Evolutionary conservation across 2,329 filamentous ascomycete species (phyloP).

Genomic region (Cryphonectria carpinicola): DNA sequence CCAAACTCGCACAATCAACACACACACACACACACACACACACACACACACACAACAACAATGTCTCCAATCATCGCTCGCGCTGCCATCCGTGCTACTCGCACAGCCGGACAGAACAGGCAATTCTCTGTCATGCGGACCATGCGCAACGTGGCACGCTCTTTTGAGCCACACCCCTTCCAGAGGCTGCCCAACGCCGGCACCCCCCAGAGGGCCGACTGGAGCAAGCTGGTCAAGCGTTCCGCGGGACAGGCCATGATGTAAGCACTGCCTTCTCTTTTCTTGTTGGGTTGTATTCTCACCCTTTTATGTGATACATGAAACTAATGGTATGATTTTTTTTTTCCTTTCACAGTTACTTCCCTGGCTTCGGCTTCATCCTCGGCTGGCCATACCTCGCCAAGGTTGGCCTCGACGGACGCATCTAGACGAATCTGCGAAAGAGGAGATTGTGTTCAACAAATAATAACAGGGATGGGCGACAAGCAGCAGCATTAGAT

Average conservation of each 20-base stretch:
- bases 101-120: constrained; percentile 31
- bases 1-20: constrained; percentile 13
- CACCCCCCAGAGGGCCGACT: constrained; percentile 41
- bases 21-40: not conserved
- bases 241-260: constrained; percentile 37
- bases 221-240: constrained; percentile 41
- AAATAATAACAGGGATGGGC: not conserved
- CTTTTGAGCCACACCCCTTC: constrained; percentile 45
- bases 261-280: constrained; percentile 36
- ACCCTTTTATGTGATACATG: not conserved
- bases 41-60: not conserved
- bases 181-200: constrained; percentile 40
- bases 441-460: not conserved
- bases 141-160: constrained; percentile 42
- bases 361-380: constrained; percentile 39
- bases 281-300: too few species aligned
- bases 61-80: constrained; percentile 44
- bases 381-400: constrained; percentile 45
- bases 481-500: not conserved
- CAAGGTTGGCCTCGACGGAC: constrained; percentile 34
- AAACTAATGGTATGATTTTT: not conserved
- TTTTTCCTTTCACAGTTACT: constrained; percentile 42
- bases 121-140: constrained; percentile 43
- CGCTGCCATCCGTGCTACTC: constrained; percentile 38
- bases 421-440: constrained; percentile 33